A percentile compares a stretch with the other conserved stretches of the same genome.
phyloP scores from a whole-genome alignment of 768 basidiomycete genomes.

The Nidula microcarpa region DNA sequence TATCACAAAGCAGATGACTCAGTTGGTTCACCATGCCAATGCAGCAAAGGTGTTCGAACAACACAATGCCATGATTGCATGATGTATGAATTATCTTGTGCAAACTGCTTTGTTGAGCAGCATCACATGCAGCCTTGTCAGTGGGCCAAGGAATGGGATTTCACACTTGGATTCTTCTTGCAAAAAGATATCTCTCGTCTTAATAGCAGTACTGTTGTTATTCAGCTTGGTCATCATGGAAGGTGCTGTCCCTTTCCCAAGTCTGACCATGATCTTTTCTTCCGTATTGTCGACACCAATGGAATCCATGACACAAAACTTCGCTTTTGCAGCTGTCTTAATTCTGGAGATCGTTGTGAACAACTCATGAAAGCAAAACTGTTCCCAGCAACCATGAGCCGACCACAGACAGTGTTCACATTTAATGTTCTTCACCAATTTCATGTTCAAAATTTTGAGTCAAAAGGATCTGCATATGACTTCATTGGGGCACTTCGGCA shows the following conservation, averaged over 20 bases:
- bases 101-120: slow-evolving; percentile 13
- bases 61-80: slow-evolving; percentile 10
- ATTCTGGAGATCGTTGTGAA: background rate
- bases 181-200: slow-evolving; percentile 15
- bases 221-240: slow-evolving; percentile 16
- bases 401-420: slow-evolving; percentile 16
- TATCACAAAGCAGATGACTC: too few species aligned
- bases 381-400: slow-evolving; percentile 17
- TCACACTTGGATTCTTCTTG: slow-evolving; percentile 9
- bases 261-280: slow-evolving; percentile 1
- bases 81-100: slow-evolving; percentile 5
- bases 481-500: slow-evolving; percentile 14
- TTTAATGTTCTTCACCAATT: slow-evolving; percentile 13
- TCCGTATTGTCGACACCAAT: slow-evolving; percentile 15
- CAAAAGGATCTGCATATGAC: slow-evolving; percentile 17
- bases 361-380: slow-evolving; percentile 15
- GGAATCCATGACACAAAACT: slow-evolving; percentile 12
- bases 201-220: background rate
- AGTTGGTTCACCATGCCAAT: too few species aligned
- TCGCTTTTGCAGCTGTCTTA: slow-evolving; percentile 13
- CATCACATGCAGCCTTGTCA: slow-evolving; percentile 15
- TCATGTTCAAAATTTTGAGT: slow-evolving; percentile 17
- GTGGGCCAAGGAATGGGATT: slow-evolving; percentile 20
- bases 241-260: slow-evolving; percentile 4
- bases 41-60: too few species aligned